Conservation (phyloP, 148 eudicot species). For the Fagopyrum homotropicum region DNA sequence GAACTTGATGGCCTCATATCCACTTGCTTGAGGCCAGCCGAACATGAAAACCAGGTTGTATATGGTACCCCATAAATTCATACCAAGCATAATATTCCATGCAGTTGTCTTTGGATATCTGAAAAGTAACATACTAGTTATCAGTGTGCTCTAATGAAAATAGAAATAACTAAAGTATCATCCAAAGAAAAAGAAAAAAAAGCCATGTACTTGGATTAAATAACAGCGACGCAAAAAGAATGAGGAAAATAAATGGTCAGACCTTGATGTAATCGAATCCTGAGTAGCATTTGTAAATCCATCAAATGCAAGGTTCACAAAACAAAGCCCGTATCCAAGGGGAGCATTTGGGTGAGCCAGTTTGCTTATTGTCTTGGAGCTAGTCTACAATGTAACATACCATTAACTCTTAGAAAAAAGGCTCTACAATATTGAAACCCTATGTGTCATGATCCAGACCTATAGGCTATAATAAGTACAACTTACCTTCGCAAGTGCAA, state of each 20-base stretch:
- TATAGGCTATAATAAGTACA: background rate
- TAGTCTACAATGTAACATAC: constrained; percentile 45
- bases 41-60: constrained; percentile 87
- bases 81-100: constrained; percentile 96
- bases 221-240: background rate
- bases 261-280: constrained; percentile 90
- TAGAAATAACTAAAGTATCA: background rate
- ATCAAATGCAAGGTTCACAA: constrained; percentile 91
- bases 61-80: constrained; percentile 96
- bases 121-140: background rate
- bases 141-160: too few relatives aligned
- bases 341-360: constrained; percentile 94
- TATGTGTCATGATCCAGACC: too few relatives aligned
- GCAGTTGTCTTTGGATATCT: constrained; percentile 95
- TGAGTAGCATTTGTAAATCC: constrained; percentile 99
- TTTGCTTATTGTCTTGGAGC: constrained; percentile 90
- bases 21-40: constrained; percentile 89
- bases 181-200: background rate
- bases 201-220: background rate
- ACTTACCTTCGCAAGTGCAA: constrained; percentile 83
- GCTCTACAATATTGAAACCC: too few relatives aligned
- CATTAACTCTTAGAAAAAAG: background rate
- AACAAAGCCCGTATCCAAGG: constrained; percentile 92
- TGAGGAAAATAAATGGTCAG: background rate
- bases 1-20: constrained; percentile 74